These are phyloP conservation scores for Podospora anserina DNA, from an alignment of 495 filamentous ascomycete species.

Conservation along the genomic window DNA sequence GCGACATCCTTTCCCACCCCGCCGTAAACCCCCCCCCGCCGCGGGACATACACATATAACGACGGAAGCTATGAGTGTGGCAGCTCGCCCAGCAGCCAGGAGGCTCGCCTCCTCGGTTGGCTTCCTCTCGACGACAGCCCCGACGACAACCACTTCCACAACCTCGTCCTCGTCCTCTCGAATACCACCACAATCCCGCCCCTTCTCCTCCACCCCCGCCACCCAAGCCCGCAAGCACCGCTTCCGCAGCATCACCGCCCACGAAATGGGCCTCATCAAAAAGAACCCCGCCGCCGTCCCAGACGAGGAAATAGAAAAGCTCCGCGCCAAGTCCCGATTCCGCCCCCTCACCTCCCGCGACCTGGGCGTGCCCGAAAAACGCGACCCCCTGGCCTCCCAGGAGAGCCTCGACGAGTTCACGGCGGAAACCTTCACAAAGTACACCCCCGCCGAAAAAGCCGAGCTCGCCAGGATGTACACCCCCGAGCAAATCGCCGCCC, in stretches of 20 bases:
- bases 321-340: conserved; percentile 34
- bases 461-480: conserved; percentile 66
- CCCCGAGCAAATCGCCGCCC: conserved; percentile 73
- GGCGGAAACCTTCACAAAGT: conserved; percentile 54
- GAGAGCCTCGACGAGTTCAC: conserved; percentile 44
- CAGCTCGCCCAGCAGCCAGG: conserved; percentile 33
- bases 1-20: neutral
- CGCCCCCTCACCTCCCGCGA: conserved; percentile 43
- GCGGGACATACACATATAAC: neutral
- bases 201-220: conserved; percentile 28
- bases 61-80: conserved; percentile 33
- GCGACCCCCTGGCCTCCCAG: conserved; percentile 26
- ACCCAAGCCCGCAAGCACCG: conserved; percentile 33
- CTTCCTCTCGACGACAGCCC: conserved; percentile 15
- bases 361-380: conserved; percentile 28
- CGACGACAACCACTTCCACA: conserved; percentile 4
- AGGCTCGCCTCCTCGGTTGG: conserved; percentile 29
- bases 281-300: too few species aligned
- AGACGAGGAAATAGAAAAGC: too few species aligned
- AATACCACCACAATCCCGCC: conserved; percentile 27
- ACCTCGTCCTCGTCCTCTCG: conserved; percentile 1
- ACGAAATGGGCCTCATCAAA: too few species aligned
- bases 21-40: neutral
- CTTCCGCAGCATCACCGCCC: too few species aligned
- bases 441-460: conserved; percentile 65